Evolutionary conservation across 78 protist genomes (phyloP).

Genomic region (Chrysochromulina tobinii): DNA sequence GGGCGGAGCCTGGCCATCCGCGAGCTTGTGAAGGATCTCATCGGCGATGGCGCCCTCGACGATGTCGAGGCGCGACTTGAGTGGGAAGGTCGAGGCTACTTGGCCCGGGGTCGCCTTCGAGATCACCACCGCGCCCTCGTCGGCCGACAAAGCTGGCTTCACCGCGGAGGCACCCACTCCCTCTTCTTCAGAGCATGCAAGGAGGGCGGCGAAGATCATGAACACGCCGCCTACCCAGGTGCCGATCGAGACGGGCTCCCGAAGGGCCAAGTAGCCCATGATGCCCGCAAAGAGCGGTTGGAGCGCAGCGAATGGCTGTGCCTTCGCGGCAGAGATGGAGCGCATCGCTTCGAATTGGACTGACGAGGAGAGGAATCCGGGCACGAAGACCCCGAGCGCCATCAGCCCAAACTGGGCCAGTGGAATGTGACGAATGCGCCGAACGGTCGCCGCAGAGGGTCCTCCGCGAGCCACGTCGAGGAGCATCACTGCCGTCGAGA

Average conservation of each 20-base stretch:
- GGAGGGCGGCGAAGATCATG: neutral
- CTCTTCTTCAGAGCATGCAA: neutral
- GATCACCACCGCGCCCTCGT: neutral
- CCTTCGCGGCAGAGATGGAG: neutral
- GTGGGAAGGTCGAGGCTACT: neutral
- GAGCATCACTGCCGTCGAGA: too few species aligned
- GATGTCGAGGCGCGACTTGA: neutral
- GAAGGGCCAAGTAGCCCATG: neutral
- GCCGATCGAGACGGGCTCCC: neutral
- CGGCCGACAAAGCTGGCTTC: neutral
- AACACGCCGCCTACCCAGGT: neutral
- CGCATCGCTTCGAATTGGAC: constrained; percentile 5
- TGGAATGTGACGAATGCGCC: neutral
- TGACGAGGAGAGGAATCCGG: neutral
- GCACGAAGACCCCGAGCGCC: neutral
- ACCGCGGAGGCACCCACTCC: neutral
- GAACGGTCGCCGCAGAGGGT: neutral
- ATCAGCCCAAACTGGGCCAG: neutral
- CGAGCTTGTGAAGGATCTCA: neutral
- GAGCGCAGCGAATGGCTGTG: neutral
- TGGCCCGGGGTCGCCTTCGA: neutral
- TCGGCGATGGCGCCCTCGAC: neutral
- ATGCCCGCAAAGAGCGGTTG: constrained; percentile 1
- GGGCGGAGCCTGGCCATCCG: too few species aligned
- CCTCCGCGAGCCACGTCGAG: too few species aligned